Evolutionary conservation across 2,329 filamentous ascomycete species (phyloP).

Genomic region (Claviceps digitariae): DNA sequence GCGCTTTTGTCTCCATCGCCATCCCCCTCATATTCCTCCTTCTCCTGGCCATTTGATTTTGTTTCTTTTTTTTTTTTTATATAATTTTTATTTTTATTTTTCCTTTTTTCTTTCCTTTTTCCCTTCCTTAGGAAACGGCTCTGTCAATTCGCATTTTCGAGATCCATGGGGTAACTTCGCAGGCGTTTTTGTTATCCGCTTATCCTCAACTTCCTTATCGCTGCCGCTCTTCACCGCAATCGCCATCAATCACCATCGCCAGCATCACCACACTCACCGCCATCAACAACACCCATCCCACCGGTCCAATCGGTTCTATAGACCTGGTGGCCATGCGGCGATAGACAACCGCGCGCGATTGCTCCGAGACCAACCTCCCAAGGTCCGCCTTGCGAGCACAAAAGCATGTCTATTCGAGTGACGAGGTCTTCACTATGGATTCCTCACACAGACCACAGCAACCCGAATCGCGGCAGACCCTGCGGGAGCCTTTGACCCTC

Average conservation of each 20-base stretch:
- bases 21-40: not conserved
- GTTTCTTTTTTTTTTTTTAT: too few relatives aligned
- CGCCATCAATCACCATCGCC: not conserved
- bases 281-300: not conserved
- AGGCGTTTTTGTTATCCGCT: not conserved
- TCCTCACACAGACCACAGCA: conserved; percentile 5
- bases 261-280: not conserved
- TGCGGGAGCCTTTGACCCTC: conserved; percentile 11
- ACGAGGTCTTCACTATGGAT: conserved; percentile 8
- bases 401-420: conserved; percentile 9
- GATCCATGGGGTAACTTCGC: not conserved
- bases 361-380: conserved; percentile 3
- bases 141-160: not conserved
- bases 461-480: conserved; percentile 1
- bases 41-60: not conserved
- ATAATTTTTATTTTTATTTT: too few relatives aligned
- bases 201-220: not conserved
- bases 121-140: not conserved
- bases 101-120: not conserved
- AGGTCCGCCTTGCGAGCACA: conserved; percentile 4
- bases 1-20: not conserved
- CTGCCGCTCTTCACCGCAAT: not conserved
- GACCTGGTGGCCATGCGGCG: conserved; percentile 6
- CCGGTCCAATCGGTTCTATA: not conserved
- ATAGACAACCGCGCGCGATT: conserved; percentile 7